Evolutionary conservation across 2,329 filamentous ascomycete species (phyloP).

Genomic region (Gnomoniopsis smithogilvyi): DNA sequence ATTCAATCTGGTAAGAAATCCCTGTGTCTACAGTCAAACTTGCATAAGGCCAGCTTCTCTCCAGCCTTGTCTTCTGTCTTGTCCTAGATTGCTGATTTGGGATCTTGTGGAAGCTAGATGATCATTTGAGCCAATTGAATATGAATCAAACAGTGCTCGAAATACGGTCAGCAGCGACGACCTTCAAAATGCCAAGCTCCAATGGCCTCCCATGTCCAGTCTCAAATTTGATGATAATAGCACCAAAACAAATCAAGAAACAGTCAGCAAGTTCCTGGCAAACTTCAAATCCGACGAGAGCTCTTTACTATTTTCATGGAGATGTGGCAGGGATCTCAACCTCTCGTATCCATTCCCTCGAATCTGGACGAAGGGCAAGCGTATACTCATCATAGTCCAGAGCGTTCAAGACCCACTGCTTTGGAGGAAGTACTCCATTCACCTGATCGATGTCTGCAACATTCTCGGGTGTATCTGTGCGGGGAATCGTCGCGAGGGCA

Average conservation of each 20-base stretch:
- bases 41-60: background rate
- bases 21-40: background rate
- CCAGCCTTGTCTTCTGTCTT: background rate
- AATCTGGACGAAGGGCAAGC: slow-evolving; percentile 9
- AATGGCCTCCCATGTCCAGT: background rate
- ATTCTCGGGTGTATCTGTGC: background rate
- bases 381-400: background rate
- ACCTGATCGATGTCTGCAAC: background rate
- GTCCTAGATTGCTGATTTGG: slow-evolving; percentile 2
- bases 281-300: background rate
- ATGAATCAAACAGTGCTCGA: background rate
- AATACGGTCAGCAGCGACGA: background rate
- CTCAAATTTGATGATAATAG: background rate
- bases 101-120: slow-evolving; percentile 5
- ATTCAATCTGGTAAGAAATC: slow-evolving; percentile 8
- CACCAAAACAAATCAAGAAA: background rate
- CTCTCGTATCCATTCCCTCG: background rate
- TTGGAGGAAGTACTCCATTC: background rate
- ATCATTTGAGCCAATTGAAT: slow-evolving; percentile 5
- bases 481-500: background rate
- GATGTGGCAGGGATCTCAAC: background rate
- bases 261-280: background rate
- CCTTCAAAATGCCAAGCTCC: background rate
- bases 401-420: background rate
- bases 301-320: background rate